Evolutionary conservation across 2,329 filamentous ascomycete species (phyloP), one percentile per base, ranked within the genome.

Genomic region (Beauveria rudraprayagi): DNA sequence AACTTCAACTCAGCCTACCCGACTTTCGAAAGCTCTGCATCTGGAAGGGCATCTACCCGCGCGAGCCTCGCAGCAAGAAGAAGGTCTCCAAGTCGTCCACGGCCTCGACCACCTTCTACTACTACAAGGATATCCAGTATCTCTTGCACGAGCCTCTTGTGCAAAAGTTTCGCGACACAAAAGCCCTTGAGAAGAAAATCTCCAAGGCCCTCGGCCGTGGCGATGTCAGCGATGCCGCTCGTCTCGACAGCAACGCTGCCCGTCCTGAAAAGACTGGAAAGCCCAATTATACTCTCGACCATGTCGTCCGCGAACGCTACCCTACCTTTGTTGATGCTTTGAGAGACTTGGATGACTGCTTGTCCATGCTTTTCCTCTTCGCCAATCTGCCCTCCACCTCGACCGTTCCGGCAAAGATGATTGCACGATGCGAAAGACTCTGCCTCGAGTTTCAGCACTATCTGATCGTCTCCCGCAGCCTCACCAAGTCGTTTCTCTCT

Each of bases 11-110:
- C 76, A 96, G 90, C 71, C 85, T 99, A 61, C 92, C 92, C 67
- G 94, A 99, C 78, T 99, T 99, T 79, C 88, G 94, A 78, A 89
- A 96, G 78, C 83, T 99, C 73, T 99, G 94, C 80, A 99, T 99
- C 76, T 99, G 96, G 88, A 97, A 97, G 81, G 94, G 92, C 70
- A 97, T 99, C 75, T 99, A 97, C 77, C 94, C 94, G 66, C 90
- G 94, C 71, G 94, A 99, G 80, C 94, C 94, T 65, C 86, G 94
- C 72, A 96, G 89, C 80, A 93, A 92, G 81, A 97, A 96, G 81
- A 97, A 97, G 84, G 94, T 90, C 47, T 91, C 89, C 72, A 96
- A 95, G 77, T 91, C 90, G 63, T 86, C 92, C 28, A 96, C 90
- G 41, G 87, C 89, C 64, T 92, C 89, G 61, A 97, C 93, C 30